phyloP scores from a whole-genome alignment of 73 alveolate species.

The Tetrahymena malaccensis region DNA sequence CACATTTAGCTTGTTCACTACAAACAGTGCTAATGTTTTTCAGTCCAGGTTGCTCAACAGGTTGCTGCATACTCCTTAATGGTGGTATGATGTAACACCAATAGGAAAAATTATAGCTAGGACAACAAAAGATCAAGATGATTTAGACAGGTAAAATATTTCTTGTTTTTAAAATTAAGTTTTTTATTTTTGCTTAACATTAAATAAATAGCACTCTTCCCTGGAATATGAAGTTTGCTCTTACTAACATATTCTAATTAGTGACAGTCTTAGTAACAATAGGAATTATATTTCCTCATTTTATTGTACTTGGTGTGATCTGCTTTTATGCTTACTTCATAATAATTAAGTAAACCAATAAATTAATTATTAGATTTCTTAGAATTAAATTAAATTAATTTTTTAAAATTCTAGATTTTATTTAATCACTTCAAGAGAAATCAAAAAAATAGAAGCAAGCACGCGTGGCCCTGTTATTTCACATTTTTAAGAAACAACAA shows the following conservation, averaged over 20 bases:
- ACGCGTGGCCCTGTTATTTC: slow-evolving; percentile 86
- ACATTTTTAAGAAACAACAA: slow-evolving; percentile 69
- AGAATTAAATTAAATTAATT: too few species aligned
- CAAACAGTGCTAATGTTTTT: slow-evolving; percentile 26
- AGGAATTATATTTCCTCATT: neutral
- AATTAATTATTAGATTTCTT: too few species aligned
- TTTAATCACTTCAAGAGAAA: slow-evolving; percentile 55
- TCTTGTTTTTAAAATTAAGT: too few species aligned
- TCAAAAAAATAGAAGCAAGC: slow-evolving; percentile 72
- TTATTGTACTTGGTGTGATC: neutral
- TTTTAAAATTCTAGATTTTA: neutral
- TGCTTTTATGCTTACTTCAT: neutral
- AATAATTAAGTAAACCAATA: neutral
- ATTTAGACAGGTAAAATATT: slow-evolving; percentile 1
- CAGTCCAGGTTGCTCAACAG: slow-evolving; percentile 66
- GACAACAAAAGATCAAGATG: slow-evolving; percentile 66
- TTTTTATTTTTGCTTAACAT: too few species aligned
- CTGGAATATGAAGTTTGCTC: neutral
- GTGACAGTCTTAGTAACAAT: neutral
- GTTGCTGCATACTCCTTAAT: slow-evolving; percentile 79
- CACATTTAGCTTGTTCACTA: neutral
- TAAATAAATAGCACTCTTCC: neutral
- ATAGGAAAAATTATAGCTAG: slow-evolving; percentile 80
- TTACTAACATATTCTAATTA: neutral
- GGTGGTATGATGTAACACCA: slow-evolving; percentile 85